Evolutionary conservation across 805 yeast genomes (phyloP).

Genomic region (Pichia exigua): DNA sequence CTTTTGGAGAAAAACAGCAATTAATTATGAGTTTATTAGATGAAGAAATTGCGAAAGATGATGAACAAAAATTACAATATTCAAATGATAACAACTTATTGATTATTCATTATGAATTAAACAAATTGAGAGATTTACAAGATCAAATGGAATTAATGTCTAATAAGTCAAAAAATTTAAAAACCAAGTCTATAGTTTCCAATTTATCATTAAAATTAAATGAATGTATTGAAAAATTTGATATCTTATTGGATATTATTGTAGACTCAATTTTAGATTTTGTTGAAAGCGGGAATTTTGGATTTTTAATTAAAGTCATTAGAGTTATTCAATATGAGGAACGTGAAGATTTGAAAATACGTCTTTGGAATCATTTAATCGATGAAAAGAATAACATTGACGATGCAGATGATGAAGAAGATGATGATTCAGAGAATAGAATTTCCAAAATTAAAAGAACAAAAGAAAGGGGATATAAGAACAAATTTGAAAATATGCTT

Average conservation of each 20-base stretch:
- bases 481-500: slow-evolving; percentile 51
- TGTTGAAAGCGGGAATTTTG: slow-evolving; percentile 57
- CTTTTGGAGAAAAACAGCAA: slow-evolving; percentile 44
- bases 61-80: slow-evolving; percentile 12
- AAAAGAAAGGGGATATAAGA: slow-evolving; percentile 49
- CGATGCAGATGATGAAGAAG: slow-evolving; percentile 7
- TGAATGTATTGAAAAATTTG: slow-evolving; percentile 50
- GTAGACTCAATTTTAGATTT: slow-evolving; percentile 59
- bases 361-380: slow-evolving; percentile 18
- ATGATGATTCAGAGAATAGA: slow-evolving; percentile 4
- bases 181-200: slow-evolving; percentile 57
- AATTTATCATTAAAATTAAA: slow-evolving; percentile 47
- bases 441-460: slow-evolving; percentile 31
- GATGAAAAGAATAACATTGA: slow-evolving; percentile 10
- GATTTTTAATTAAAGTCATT: slow-evolving; percentile 62
- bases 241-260: slow-evolving; percentile 53
- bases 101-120: slow-evolving; percentile 61
- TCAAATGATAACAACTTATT: slow-evolving; percentile 49
- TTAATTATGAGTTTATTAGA: slow-evolving; percentile 48
- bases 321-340: slow-evolving; percentile 78
- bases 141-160: slow-evolving; percentile 65
- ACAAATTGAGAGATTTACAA: slow-evolving; percentile 64
- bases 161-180: slow-evolving; percentile 35
- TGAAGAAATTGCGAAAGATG: slow-evolving; percentile 13
- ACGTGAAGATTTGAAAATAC: slow-evolving; percentile 57